Percentiles rank a stretch among this genome's conserved stretches.
These are phyloP conservation scores for Termitomyces sp. DNA, from an alignment of 768 basidiomycete species.

Conservation along the genomic window DNA sequence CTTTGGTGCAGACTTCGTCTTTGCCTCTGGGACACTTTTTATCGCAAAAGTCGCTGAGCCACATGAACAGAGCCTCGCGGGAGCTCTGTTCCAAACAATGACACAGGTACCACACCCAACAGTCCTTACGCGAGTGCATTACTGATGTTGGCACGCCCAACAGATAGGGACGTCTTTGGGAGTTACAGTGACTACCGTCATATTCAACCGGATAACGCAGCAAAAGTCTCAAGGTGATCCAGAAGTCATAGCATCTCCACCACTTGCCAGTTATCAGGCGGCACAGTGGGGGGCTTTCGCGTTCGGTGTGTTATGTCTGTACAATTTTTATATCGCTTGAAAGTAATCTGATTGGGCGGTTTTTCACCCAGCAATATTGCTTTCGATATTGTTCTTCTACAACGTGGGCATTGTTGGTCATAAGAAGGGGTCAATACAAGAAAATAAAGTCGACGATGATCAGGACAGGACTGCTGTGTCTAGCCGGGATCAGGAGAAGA, in stretches of 20 bases:
- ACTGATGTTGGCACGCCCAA: background rate
- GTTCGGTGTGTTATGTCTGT: conserved; percentile 55
- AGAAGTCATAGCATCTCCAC: conserved; percentile 23
- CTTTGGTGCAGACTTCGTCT: conserved; percentile 78
- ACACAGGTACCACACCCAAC: conserved; percentile 43
- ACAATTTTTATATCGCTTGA: background rate
- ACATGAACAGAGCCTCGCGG: conserved; percentile 74
- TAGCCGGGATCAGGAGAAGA: background rate
- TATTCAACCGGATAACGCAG: conserved; percentile 53
- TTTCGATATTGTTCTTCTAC: conserved; percentile 16
- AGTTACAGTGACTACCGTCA: conserved; percentile 68
- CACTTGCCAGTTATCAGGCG: conserved; percentile 51
- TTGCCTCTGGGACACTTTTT: conserved; percentile 68
- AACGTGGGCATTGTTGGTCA: conserved; percentile 19
- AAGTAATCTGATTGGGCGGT: background rate
- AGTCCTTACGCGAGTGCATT: background rate
- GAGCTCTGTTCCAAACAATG: conserved; percentile 78
- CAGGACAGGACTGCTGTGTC: background rate
- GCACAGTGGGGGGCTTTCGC: conserved; percentile 66
- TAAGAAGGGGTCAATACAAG: conserved; percentile 3
- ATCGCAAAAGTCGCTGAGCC: conserved; percentile 63
- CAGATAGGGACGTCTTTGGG: conserved; percentile 71
- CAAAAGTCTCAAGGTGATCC: conserved; percentile 21
- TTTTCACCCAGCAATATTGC: conserved; percentile 9
- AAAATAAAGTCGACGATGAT: background rate